phyloP scores from a whole-genome alignment of 2,329 filamentous ascomycete genomes.

The Neurospora sp. region DNA sequence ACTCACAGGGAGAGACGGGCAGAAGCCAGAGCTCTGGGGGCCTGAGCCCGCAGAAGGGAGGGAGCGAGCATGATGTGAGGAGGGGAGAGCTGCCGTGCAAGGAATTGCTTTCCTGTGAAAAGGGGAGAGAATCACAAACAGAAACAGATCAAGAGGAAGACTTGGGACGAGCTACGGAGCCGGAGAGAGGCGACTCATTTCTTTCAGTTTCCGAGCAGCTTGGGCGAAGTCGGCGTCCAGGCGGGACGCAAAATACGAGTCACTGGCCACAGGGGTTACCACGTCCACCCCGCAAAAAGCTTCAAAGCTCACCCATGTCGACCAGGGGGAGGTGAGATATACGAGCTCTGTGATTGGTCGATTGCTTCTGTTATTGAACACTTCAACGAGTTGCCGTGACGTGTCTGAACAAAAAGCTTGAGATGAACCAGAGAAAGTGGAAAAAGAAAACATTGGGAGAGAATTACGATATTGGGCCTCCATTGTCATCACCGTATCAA shows the following conservation, averaged over 20 bases:
- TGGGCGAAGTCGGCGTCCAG: conserved; percentile 23
- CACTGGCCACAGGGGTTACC: conserved; percentile 14
- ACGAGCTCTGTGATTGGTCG: conserved; percentile 20
- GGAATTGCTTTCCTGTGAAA: not conserved
- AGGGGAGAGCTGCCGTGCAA: conserved; percentile 1
- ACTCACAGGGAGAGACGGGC: conserved; percentile 16
- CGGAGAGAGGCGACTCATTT: not conserved
- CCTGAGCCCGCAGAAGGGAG: conserved; percentile 16
- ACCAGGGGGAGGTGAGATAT: conserved; percentile 15
- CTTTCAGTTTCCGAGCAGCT: conserved; percentile 7
- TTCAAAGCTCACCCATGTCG: conserved; percentile 13
- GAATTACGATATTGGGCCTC: not conserved
- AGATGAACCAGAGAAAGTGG: not conserved
- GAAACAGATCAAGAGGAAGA: conserved; percentile 7
- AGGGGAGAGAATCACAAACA: not conserved
- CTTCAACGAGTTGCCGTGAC: not conserved
- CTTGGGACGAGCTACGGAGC: not conserved
- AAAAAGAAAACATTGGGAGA: not conserved
- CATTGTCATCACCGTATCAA: not conserved
- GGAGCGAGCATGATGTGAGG: conserved; percentile 16
- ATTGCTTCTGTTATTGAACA: not conserved
- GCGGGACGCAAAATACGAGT: conserved; percentile 14
- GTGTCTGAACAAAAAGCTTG: not conserved
- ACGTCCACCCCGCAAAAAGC: conserved; percentile 12
- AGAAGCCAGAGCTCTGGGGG: conserved; percentile 19